These are phyloP conservation scores for Epichloe typhina DNA, from an alignment of 2,329 filamentous ascomycete genomes.

Conservation along the genomic window DNA sequence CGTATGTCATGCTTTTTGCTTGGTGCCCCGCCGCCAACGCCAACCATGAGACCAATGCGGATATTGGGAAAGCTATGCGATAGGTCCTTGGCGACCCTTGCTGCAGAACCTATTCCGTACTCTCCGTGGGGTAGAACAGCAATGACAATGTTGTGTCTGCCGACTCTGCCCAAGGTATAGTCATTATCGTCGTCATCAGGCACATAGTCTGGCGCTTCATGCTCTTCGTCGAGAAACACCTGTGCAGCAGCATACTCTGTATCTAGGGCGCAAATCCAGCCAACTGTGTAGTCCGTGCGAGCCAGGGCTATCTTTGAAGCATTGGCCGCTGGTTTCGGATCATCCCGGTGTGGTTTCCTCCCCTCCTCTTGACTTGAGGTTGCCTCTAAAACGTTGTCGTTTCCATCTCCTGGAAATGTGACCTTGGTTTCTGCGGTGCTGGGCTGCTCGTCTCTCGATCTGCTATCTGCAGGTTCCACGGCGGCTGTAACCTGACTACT, in stretches of 20 bases:
- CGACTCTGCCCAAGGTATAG: constrained; percentile 8
- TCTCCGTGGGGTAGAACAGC: constrained; percentile 4
- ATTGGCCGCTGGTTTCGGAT: too few species aligned
- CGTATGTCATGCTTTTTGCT: constrained; percentile 20
- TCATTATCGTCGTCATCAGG: constrained; percentile 3
- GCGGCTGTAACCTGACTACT: too few species aligned
- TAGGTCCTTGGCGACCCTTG: constrained; percentile 15
- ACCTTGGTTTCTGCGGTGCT: too few species aligned
- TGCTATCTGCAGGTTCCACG: too few species aligned
- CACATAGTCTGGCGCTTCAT: constrained; percentile 12
- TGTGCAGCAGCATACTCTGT: constrained; percentile 24
- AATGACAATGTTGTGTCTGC: constrained; percentile 9
- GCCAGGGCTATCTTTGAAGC: too few species aligned
- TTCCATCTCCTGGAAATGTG: too few species aligned
- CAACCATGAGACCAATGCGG: constrained; percentile 9
- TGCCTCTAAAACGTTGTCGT: too few species aligned
- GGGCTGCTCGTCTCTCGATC: too few species aligned
- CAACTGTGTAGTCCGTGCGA: constrained; percentile 21
- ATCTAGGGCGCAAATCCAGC: constrained; percentile 29
- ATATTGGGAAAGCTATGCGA: constrained; percentile 17
- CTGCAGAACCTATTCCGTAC: constrained; percentile 5
- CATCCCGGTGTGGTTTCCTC: too few species aligned
- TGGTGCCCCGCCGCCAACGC: constrained; percentile 19
- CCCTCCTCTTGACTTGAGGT: too few species aligned
- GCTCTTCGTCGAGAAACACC: constrained; percentile 25